These are phyloP conservation scores for Ophiostoma ulmi DNA, from an alignment of 2,329 filamentous ascomycete species.

Conservation along the genomic window DNA sequence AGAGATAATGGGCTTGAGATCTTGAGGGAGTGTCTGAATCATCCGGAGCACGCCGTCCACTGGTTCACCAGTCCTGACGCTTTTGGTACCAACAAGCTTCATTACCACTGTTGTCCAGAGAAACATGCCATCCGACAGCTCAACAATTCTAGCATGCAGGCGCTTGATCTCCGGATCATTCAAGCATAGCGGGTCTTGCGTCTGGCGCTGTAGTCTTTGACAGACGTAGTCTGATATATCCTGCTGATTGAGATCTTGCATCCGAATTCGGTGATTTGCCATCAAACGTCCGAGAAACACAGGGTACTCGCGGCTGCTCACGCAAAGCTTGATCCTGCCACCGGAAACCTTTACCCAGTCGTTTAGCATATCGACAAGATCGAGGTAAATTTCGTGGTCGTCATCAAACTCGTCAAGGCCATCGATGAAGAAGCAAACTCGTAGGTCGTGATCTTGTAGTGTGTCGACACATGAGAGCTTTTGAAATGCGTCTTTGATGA, in stretches of 20 bases:
- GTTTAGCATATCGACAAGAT: constrained; percentile 1
- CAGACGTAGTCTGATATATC: constrained; percentile 1
- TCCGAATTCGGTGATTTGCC: neutral
- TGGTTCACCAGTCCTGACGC: neutral
- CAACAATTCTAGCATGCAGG: neutral
- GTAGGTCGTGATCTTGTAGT: neutral
- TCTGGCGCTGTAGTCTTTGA: neutral
- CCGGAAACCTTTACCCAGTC: neutral
- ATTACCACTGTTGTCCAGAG: neutral
- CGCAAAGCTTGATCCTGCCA: constrained; percentile 12
- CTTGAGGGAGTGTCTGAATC: neutral
- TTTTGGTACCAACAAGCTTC: neutral
- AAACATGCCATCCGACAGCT: neutral
- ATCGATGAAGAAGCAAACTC: neutral
- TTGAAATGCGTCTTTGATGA: neutral
- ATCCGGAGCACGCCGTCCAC: neutral
- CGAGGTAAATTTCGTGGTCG: neutral
- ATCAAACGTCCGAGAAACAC: neutral
- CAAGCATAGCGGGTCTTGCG: neutral
- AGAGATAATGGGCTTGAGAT: neutral
- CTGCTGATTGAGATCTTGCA: constrained; percentile 6
- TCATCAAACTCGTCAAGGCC: constrained; percentile 20
- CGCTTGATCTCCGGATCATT: neutral
- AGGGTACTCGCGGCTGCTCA: constrained; percentile 17
- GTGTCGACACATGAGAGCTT: neutral